A percentile compares a stretch with the other conserved stretches of the same genome.
Conservation (phyloP, 257 asterid genomes). For the Solanum corneliomulleri region DNA sequence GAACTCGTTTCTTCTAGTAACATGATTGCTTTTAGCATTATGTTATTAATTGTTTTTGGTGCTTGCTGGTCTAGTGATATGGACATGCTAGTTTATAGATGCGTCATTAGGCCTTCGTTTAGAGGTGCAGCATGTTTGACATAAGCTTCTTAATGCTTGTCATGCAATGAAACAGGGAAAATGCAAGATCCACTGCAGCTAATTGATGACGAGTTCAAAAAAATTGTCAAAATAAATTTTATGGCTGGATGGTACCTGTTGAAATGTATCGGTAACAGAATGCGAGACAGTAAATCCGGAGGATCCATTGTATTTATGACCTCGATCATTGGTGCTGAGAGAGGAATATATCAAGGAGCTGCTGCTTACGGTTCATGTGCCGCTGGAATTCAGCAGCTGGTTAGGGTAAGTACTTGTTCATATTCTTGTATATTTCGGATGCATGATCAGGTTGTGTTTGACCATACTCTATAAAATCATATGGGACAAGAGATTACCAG, state of each 20-base stretch:
- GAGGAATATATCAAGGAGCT: conserved; percentile 90
- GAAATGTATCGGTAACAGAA: conserved; percentile 53
- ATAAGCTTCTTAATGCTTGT: background rate
- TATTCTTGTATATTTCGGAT: background rate
- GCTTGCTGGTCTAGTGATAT: background rate
- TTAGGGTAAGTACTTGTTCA: conserved; percentile 41
- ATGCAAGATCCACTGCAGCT: conserved; percentile 66
- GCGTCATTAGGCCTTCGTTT: background rate
- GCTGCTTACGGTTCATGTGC: conserved; percentile 93
- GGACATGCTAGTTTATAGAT: background rate
- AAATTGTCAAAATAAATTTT: conserved; percentile 60
- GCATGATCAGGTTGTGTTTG: background rate
- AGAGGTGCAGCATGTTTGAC: background rate
- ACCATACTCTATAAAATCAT: background rate
- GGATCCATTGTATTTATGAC: conserved; percentile 80
- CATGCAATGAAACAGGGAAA: conserved; percentile 51
- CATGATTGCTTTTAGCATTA: background rate
- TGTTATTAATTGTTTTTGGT: background rate
- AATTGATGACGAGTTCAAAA: conserved; percentile 58
- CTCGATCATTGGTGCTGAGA: conserved; percentile 69
- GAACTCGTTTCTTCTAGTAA: background rate
- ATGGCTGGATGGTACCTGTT: conserved; percentile 79
- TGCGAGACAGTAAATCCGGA: conserved; percentile 77
- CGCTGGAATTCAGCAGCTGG: conserved; percentile 88
- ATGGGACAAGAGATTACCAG: background rate